These are phyloP conservation scores for Chrysanthemum seticuspe DNA, from an alignment of 129 eudicot genomes.

Conservation along the genomic window DNA sequence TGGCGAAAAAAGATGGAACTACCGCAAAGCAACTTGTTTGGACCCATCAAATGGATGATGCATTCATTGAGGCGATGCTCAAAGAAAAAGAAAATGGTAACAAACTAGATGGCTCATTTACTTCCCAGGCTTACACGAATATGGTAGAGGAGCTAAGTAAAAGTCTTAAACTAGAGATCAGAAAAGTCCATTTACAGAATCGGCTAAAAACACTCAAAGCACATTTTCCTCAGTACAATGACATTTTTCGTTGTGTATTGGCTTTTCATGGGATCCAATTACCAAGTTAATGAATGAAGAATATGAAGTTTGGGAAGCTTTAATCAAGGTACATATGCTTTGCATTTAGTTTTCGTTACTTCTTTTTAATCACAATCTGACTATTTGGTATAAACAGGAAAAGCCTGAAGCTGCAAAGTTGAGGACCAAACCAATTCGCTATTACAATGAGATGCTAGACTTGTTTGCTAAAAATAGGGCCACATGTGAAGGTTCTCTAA, in stretches of 20 bases:
- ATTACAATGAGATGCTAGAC: neutral
- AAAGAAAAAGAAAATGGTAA: neutral
- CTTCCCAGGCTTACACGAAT: constrained; percentile 1
- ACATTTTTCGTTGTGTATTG: too few relatives aligned
- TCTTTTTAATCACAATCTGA: neutral
- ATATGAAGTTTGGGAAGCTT: neutral
- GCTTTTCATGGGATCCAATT: too few relatives aligned
- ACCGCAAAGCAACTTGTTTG: too few relatives aligned
- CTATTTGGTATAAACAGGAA: neutral
- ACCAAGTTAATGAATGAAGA: neutral
- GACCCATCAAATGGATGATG: too few relatives aligned
- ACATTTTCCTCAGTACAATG: neutral
- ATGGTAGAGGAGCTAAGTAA: constrained; percentile 8
- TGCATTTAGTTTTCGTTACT: neutral
- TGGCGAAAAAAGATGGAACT: too few relatives aligned
- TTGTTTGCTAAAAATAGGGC: neutral
- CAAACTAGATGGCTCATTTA: neutral
- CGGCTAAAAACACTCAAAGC: neutral
- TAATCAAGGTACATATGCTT: neutral
- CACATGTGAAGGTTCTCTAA: neutral
- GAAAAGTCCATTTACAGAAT: constrained; percentile 4
- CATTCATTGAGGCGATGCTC: neutral
- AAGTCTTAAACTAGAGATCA: neutral
- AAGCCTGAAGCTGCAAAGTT: neutral
- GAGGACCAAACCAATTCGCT: neutral